These are phyloP conservation scores for Aspergillus panamensis DNA, from an alignment of 495 filamentous ascomycete genomes.

Conservation along the genomic window DNA sequence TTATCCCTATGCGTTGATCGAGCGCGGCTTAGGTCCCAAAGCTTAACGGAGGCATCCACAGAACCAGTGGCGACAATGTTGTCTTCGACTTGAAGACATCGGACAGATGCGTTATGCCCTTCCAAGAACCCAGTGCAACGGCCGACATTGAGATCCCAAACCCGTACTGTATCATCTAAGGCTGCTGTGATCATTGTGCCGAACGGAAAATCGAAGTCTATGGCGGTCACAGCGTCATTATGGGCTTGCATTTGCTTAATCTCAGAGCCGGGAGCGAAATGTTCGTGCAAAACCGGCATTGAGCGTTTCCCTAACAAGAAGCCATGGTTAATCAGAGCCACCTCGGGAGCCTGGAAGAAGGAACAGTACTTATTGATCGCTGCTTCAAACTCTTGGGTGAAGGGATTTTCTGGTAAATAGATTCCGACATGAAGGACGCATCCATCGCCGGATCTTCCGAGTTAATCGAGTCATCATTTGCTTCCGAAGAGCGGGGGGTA, in stretches of 20 bases:
- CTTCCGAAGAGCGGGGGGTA: conserved; percentile 52
- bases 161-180: conserved; percentile 91
- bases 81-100: conserved; percentile 90
- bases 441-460: conserved; percentile 57
- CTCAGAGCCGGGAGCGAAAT: conserved; percentile 83
- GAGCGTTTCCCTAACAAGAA: conserved; percentile 59
- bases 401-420: conserved; percentile 90
- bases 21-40: conserved; percentile 85
- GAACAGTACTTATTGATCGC: conserved; percentile 51
- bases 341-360: neutral
- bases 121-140: conserved; percentile 87
- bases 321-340: neutral
- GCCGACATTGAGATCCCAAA: conserved; percentile 94
- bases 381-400: conserved; percentile 61
- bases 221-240: conserved; percentile 78
- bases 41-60: conserved; percentile 88
- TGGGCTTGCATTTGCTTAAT: conserved; percentile 89
- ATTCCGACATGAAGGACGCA: conserved; percentile 92
- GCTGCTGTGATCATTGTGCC: conserved; percentile 94
- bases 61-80: conserved; percentile 94
- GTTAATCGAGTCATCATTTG: conserved; percentile 48
- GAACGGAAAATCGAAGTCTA: conserved; percentile 96
- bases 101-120: conserved; percentile 91
- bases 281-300: conserved; percentile 93
- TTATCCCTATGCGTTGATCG: conserved; percentile 56